Percentiles rank a stretch among this genome's conserved stretches.
phyloP scores from a whole-genome alignment of 352 stramenopile species.

The Thalassiosira livingstoniorum region DNA sequence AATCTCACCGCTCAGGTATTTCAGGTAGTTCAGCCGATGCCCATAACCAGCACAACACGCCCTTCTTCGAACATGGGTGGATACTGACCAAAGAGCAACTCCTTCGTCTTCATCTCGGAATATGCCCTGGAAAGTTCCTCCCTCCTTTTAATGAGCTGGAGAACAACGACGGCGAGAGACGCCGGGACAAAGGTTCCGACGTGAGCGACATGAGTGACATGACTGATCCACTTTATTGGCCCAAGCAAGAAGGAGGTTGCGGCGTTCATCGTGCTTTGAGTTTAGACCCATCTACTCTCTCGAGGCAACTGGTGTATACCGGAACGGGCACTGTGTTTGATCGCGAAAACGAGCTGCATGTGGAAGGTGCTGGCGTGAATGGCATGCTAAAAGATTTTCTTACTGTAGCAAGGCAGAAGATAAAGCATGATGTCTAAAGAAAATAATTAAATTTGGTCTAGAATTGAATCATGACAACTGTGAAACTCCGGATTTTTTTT shows the following conservation, averaged over 20 bases:
- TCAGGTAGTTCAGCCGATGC: no score
- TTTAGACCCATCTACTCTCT: constrained; percentile 4
- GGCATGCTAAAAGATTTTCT: no score
- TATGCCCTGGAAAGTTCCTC: constrained; percentile 10
- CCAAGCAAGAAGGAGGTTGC: neutral
- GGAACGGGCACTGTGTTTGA: neutral
- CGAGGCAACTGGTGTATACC: constrained; percentile 7
- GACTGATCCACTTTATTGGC: neutral
- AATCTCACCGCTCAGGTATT: no score
- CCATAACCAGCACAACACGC: no score
- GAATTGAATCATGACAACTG: no score
- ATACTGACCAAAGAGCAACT: constrained; percentile 23
- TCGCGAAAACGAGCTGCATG: neutral
- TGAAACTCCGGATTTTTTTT: no score
- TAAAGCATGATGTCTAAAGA: no score
- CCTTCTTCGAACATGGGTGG: constrained; percentile 19
- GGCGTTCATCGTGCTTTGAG: neutral
- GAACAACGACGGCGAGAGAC: neutral
- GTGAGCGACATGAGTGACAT: neutral
- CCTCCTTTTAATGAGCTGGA: constrained; percentile 13
- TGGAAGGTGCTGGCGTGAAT: no score
- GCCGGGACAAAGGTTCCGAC: neutral
- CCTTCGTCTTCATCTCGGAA: constrained; percentile 14
- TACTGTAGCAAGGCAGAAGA: no score
- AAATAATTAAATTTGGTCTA: no score